Percentiles rank a stretch among this genome's conserved stretches.
Conservation (phyloP, 1,284 basidiomycete species). For the Trichosporon sp. region DNA sequence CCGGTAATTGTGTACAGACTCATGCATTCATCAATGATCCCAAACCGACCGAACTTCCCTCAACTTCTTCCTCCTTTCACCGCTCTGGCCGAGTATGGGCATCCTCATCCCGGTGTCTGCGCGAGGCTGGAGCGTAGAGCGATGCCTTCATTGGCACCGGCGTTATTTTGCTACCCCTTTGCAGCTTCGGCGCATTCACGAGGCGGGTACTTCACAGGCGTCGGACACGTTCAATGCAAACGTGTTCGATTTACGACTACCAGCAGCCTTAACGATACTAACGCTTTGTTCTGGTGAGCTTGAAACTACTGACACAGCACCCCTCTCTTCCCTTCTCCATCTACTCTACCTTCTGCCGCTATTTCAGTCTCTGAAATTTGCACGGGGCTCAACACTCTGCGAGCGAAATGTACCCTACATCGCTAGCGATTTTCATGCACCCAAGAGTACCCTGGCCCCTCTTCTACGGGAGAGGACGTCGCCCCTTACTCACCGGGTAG, state of each 20-base stretch:
- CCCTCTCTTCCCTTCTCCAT: not conserved
- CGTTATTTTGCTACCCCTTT: slow-evolving; percentile 37
- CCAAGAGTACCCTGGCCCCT: slow-evolving; percentile 32
- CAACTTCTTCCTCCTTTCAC: slow-evolving; percentile 11
- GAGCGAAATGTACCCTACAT: slow-evolving; percentile 30
- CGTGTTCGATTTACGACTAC: not conserved
- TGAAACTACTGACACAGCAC: slow-evolving; percentile 3
- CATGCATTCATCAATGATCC: slow-evolving; percentile 30
- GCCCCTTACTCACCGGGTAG: slow-evolving; percentile 34
- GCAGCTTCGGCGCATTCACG: slow-evolving; percentile 29
- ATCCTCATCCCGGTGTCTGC: slow-evolving; percentile 36
- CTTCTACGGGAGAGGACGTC: slow-evolving; percentile 27
- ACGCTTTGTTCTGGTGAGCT: slow-evolving; percentile 4
- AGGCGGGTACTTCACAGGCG: slow-evolving; percentile 38
- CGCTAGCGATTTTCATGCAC: slow-evolving; percentile 34
- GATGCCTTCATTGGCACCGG: slow-evolving; percentile 25
- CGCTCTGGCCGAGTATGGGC: slow-evolving; percentile 22
- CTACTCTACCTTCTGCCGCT: not conserved
- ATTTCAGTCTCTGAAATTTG: not conserved
- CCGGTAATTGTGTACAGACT: slow-evolving; percentile 38
- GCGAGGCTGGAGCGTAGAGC: slow-evolving; percentile 35
- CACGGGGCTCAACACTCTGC: slow-evolving; percentile 37
- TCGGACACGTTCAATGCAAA: slow-evolving; percentile 30
- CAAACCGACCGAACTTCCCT: not conserved
- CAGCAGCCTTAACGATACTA: slow-evolving; percentile 7